These are phyloP conservation scores for Cardiospermum halicacabum DNA, from an alignment of 345 rosid genomes.

Conservation along the genomic window DNA sequence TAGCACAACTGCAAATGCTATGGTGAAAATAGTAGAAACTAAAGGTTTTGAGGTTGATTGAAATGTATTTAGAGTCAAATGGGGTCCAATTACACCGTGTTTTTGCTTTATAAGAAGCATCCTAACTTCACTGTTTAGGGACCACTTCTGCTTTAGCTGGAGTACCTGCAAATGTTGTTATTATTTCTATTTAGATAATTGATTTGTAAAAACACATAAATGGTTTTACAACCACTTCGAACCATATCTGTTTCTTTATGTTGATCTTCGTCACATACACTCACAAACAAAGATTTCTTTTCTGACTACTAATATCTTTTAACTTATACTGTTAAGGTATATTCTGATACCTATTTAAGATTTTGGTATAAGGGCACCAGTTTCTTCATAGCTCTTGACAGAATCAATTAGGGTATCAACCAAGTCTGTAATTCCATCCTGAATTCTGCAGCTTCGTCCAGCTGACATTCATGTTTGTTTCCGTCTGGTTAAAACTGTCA, in stretches of 20 bases:
- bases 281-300: neutral
- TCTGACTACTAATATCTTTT: constrained; percentile 8
- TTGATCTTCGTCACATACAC: constrained; percentile 1
- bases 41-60: too few species aligned
- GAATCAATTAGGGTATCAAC: constrained; percentile 58
- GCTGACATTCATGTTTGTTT: constrained; percentile 20
- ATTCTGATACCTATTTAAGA: neutral
- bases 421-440: constrained; percentile 57
- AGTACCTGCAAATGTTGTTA: neutral
- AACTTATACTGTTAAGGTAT: neutral
- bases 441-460: constrained; percentile 43
- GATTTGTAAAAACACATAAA: neutral
- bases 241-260: constrained; percentile 17
- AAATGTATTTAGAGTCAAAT: too few species aligned
- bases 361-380: constrained; percentile 17
- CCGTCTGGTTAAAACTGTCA: constrained; percentile 34
- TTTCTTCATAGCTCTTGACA: constrained; percentile 34
- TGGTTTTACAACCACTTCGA: constrained; percentile 8
- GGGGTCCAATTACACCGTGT: too few species aligned
- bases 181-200: neutral
- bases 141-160: constrained; percentile 7
- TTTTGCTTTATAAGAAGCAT: neutral
- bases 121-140: neutral
- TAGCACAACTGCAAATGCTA: too few species aligned
- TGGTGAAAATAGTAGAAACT: too few species aligned